Percentiles rank a stretch among this genome's conserved stretches.
phyloP scores from a whole-genome alignment of 768 basidiomycete species.

The Trametopsis cervina region DNA sequence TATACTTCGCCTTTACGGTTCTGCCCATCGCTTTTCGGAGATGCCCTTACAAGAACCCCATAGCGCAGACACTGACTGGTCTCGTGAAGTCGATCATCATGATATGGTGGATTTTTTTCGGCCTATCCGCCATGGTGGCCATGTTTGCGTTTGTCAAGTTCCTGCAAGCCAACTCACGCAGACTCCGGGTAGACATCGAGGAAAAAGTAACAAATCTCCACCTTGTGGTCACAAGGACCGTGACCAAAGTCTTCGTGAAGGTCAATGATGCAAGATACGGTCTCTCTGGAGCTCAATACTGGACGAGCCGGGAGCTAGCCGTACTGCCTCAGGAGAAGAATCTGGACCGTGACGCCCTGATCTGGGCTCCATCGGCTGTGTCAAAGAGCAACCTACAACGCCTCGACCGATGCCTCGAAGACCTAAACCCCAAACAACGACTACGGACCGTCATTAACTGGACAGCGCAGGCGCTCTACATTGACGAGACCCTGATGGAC shows the following conservation, averaged over 20 bases:
- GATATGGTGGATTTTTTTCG: neutral
- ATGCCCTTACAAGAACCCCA: conserved; percentile 11
- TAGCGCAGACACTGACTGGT: neutral
- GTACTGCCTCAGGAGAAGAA: neutral
- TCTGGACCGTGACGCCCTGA: neutral
- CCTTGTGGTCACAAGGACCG: neutral
- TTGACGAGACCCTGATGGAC: neutral
- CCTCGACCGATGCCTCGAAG: neutral
- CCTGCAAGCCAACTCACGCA: neutral
- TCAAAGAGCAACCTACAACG: neutral
- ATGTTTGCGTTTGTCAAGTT: neutral
- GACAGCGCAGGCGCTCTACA: neutral
- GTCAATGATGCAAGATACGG: neutral
- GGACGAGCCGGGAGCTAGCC: neutral
- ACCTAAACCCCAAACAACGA: neutral
- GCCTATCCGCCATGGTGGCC: neutral
- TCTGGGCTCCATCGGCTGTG: neutral
- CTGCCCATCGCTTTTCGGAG: conserved; percentile 1
- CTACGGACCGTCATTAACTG: neutral
- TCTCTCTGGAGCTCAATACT: neutral
- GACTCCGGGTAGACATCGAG: neutral
- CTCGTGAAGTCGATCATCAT: neutral
- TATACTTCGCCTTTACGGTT: neutral
- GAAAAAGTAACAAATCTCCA: neutral
- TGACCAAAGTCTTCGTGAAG: too few relatives aligned